Base-by-base conservation (phyloP, 129 eudicot species). In the Gnaphalium uliginosum region DNA sequence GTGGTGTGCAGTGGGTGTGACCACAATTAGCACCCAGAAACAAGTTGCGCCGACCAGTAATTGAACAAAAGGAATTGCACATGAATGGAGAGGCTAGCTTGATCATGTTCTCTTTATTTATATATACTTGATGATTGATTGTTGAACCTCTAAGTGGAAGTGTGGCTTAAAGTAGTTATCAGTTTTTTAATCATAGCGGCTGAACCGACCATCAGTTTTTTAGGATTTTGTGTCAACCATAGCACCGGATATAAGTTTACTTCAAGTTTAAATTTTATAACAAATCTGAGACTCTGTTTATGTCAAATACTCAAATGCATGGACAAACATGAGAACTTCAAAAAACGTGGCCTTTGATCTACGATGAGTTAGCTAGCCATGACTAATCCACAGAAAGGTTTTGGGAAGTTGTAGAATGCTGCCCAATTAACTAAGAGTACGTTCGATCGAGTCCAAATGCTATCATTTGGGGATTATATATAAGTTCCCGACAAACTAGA, bases 21-120 rank as follows among this genome's bases (percentile, higher is more conserved):
- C 92, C 89, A 87, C 92, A 76, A 79, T 61, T 19, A 71, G 50
- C 71, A 76, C 64, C 39, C 46, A 21, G 72, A 53, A 65, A 62
- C 78, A 81, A 81, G 74, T 76, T 81, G 80, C 66, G 51, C n/a
- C n/a, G n/a, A 63, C 62, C 37, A 64, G 41, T 46, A 13, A 3
- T 65, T 64, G 78, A 76, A 57, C 22, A 21, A 48, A 9, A 21
- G 57, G 19, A 57, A 23, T 66, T 70, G 66, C 56, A 46, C 57
- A 41, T 30, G 72, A 33, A 80, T 69, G 25, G 78, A 21, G 61
- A 46, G 26, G 60, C 58, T 48, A 11, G 73, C 39, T 76, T 14
- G 54, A 46, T 11, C 53, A 75, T 27, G 56, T 43, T 60, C 18
- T 48, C 56, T 53, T 27, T 71, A 70, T 76, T 69, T 79, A 79